These are phyloP conservation scores for Aspergillus nomiae DNA, from an alignment of 2,329 filamentous ascomycete genomes.

Conservation along the genomic window DNA sequence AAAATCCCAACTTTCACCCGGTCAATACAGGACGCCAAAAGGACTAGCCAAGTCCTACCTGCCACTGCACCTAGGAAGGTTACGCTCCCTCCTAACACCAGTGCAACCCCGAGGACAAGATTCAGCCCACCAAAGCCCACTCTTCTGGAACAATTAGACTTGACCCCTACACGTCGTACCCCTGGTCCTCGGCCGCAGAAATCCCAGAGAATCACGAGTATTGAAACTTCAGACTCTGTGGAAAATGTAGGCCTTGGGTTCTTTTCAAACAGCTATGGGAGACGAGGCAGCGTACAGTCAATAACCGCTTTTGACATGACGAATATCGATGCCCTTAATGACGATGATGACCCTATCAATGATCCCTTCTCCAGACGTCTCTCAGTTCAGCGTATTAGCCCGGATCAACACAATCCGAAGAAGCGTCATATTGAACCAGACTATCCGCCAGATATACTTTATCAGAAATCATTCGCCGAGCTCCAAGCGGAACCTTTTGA, in stretches of 20 bases:
- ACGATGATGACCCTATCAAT: conserved; percentile 32
- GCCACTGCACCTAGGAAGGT: conserved; percentile 31
- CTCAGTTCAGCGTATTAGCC: conserved; percentile 28
- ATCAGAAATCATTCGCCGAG: conserved; percentile 50
- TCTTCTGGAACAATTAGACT: conserved; percentile 39
- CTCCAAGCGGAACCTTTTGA: conserved; percentile 56
- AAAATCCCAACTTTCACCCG: conserved; percentile 17
- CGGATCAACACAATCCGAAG: conserved; percentile 27
- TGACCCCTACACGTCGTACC: conserved; percentile 37
- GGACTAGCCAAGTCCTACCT: conserved; percentile 28
- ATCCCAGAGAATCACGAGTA: conserved; percentile 20
- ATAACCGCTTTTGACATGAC: conserved; percentile 34
- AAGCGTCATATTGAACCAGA: conserved; percentile 46
- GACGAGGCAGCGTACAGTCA: conserved; percentile 30
- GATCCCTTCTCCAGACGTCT: conserved; percentile 35
- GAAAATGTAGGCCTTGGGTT: conserved; percentile 24
- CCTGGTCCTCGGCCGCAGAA: conserved; percentile 33
- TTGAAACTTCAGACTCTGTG: conserved; percentile 19
- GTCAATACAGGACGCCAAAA: conserved; percentile 21
- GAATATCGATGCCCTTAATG: conserved; percentile 34
- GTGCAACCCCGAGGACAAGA: conserved; percentile 38
- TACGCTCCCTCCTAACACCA: conserved; percentile 36
- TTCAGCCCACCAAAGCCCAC: conserved; percentile 45
- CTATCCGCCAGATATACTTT: conserved; percentile 50
- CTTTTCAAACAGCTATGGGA: conserved; percentile 25